phyloP scores from a whole-genome alignment of 805 yeast genomes.

The Ogataea degrootiae region DNA sequence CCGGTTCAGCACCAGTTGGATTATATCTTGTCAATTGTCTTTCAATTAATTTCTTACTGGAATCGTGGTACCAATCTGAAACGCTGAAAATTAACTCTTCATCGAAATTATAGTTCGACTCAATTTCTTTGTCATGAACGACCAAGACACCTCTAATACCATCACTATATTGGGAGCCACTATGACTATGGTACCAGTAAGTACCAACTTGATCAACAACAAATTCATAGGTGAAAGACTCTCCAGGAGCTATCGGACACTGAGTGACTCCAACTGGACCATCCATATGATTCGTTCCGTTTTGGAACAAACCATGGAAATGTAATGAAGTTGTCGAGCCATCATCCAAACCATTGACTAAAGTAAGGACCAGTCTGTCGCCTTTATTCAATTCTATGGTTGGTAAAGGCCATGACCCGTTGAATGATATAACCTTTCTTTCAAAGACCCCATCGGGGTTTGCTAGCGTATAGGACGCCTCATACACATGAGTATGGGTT shows the following conservation, averaged over 20 bases:
- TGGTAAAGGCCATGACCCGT: constrained; percentile 72
- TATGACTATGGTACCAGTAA: constrained; percentile 83
- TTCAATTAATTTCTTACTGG: constrained; percentile 40
- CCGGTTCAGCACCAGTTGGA: constrained; percentile 84
- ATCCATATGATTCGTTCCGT: constrained; percentile 60
- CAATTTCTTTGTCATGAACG: constrained; percentile 48
- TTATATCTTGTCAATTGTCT: constrained; percentile 59
- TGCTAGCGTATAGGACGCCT: constrained; percentile 55
- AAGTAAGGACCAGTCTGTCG: constrained; percentile 53
- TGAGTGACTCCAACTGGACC: constrained; percentile 79
- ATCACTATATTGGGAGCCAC: constrained; percentile 73
- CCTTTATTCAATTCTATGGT: constrained; percentile 59
- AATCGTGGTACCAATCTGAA: constrained; percentile 60
- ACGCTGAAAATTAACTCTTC: constrained; percentile 54
- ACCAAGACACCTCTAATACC: constrained; percentile 69
- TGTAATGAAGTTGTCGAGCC: constrained; percentile 55
- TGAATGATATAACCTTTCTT: constrained; percentile 60
- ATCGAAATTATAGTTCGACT: constrained; percentile 53
- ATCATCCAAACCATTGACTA: constrained; percentile 53
- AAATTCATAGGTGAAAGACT: constrained; percentile 64
- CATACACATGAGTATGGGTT: constrained; percentile 54
- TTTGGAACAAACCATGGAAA: constrained; percentile 75
- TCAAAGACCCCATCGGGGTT: constrained; percentile 62
- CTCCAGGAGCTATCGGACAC: constrained; percentile 71
- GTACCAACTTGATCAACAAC: constrained; percentile 70